Conservation (phyloP, 257 asterid genomes). For the Scutellaria baicalensis region DNA sequence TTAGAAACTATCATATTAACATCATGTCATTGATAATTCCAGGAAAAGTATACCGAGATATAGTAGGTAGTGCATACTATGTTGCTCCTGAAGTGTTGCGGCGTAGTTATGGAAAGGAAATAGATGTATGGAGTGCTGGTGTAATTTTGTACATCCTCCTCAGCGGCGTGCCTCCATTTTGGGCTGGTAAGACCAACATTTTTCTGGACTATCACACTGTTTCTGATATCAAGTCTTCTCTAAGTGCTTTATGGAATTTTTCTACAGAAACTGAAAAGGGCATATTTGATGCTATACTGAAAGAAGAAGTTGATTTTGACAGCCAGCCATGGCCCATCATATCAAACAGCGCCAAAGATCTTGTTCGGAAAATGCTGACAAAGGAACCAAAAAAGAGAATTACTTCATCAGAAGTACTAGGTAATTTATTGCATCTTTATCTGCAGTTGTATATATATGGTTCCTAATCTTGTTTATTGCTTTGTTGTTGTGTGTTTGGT, state of each 20-base stretch:
- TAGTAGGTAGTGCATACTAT: constrained; percentile 88
- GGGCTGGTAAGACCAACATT: constrained; percentile 72
- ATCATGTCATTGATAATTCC: constrained; percentile 9
- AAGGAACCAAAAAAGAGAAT: constrained; percentile 78
- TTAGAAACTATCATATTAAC: not conserved
- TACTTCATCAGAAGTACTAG: constrained; percentile 78
- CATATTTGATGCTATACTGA: constrained; percentile 77
- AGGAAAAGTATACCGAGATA: constrained; percentile 71
- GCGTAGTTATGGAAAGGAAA: constrained; percentile 82
- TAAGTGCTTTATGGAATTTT: constrained; percentile 4
- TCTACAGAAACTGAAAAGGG: constrained; percentile 90
- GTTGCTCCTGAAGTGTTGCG: constrained; percentile 89
- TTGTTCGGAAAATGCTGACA: constrained; percentile 74
- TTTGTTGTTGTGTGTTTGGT: not conserved
- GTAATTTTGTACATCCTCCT: constrained; percentile 81
- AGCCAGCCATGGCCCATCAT: constrained; percentile 91
- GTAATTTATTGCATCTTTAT: constrained; percentile 30
- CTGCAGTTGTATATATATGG: constrained; percentile 7
- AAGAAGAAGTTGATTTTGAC: constrained; percentile 80
- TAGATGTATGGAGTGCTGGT: constrained; percentile 95
- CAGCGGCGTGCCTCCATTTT: constrained; percentile 95
- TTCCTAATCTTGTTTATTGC: not conserved
- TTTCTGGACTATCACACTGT: not conserved
- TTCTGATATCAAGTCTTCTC: constrained; percentile 3
- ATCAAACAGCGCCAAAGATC: constrained; percentile 77